phyloP scores from a whole-genome alignment of 495 filamentous ascomycete species.

The Rhypophila decipiens region DNA sequence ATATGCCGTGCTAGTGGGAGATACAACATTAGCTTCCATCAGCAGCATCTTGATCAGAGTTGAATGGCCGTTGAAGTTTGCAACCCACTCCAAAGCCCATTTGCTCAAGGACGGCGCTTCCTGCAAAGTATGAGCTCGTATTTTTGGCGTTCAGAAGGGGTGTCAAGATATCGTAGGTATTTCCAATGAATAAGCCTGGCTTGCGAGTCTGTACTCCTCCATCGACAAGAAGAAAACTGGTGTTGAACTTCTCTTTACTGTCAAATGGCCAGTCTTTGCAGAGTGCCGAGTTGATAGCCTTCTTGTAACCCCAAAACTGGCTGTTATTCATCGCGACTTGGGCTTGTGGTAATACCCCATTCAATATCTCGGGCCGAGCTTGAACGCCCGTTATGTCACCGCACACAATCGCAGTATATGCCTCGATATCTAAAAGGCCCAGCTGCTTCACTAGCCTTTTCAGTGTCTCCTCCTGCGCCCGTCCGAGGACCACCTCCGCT shows the following conservation, averaged over 20 bases:
- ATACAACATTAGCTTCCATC: no score
- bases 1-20: no score
- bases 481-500: no score
- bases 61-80: background rate
- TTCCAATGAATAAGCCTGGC: background rate
- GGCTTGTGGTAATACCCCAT: no score
- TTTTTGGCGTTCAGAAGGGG: background rate
- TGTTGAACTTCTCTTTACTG: background rate
- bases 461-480: no score
- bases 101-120: background rate
- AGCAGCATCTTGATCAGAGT: background rate
- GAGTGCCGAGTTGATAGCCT: background rate
- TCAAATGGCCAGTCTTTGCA: background rate
- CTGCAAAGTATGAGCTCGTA: background rate
- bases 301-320: background rate
- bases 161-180: background rate
- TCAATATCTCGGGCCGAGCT: background rate
- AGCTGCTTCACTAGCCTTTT: no score
- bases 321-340: background rate
- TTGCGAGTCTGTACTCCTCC: background rate
- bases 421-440: background rate
- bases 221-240: background rate
- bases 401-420: slow-evolving; percentile 2
- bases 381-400: background rate
- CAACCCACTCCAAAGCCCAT: slow-evolving; percentile 6